These are phyloP conservation scores for Wickerhamomyces kurtzmanii DNA, from an alignment of 805 yeast genomes.

Conservation along the genomic window DNA sequence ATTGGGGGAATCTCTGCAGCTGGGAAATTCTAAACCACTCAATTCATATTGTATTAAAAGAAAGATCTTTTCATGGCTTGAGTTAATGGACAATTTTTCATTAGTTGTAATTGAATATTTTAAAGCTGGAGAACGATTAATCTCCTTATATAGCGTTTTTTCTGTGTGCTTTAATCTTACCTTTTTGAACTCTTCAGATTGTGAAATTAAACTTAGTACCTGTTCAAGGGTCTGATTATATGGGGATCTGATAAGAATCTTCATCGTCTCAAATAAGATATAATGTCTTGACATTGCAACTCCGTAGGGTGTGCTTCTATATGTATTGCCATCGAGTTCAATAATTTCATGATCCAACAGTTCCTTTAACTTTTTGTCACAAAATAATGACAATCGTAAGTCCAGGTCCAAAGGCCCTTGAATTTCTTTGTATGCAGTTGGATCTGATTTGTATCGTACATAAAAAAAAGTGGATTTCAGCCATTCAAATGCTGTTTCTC, in stretches of 20 bases:
- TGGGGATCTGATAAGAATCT: conserved; percentile 16
- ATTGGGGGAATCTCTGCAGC: conserved; percentile 27
- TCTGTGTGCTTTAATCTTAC: conserved; percentile 33
- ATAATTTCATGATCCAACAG: conserved; percentile 23
- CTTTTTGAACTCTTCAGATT: conserved; percentile 29
- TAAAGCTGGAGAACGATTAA: conserved; percentile 28
- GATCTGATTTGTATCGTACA: conserved; percentile 29
- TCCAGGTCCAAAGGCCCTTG: conserved; percentile 15
- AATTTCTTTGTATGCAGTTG: conserved; percentile 26
- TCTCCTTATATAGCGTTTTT: conserved; percentile 31
- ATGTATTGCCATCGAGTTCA: conserved; percentile 6
- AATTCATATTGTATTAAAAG: conserved; percentile 38
- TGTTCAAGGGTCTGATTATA: conserved; percentile 9
- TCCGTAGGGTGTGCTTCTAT: conserved; percentile 30
- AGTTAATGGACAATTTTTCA: conserved; percentile 16
- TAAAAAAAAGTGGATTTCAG: conserved; percentile 38
- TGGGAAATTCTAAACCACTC: conserved; percentile 38
- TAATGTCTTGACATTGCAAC: conserved; percentile 39
- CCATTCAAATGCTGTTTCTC: conserved; percentile 34
- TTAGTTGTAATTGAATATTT: conserved; percentile 24
- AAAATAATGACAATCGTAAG: conserved; percentile 21
- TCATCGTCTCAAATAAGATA: conserved; percentile 33
- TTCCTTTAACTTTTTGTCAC: conserved; percentile 21
- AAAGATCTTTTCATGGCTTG: conserved; percentile 26
- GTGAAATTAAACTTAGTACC: conserved; percentile 19